phyloP scores from a whole-genome alignment of 495 filamentous ascomycete species.

The Letharia lupina region DNA sequence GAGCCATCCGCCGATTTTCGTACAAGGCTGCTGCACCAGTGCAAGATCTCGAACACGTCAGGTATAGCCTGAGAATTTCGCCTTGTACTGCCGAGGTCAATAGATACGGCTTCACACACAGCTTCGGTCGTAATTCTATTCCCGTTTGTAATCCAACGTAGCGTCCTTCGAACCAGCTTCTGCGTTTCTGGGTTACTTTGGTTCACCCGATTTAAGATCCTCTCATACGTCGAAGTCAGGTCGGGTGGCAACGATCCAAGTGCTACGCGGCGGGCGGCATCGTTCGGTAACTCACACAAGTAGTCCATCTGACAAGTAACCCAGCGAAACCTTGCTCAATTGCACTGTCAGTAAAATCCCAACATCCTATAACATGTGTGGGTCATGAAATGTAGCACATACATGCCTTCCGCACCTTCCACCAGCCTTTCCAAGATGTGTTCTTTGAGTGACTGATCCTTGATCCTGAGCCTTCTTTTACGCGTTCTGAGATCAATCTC shows the following conservation, averaged over 20 bases:
- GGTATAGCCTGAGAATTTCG: slow-evolving; percentile 18
- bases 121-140: too few relatives aligned
- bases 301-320: too few relatives aligned
- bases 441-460: slow-evolving; percentile 26
- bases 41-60: slow-evolving; percentile 22
- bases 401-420: slow-evolving; percentile 27
- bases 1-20: slow-evolving; percentile 19
- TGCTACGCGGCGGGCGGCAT: too few relatives aligned
- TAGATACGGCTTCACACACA: slow-evolving; percentile 24
- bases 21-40: slow-evolving; percentile 29
- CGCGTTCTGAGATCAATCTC: slow-evolving; percentile 30
- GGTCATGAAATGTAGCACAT: background rate
- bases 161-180: too few relatives aligned
- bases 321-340: too few relatives aligned
- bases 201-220: too few relatives aligned
- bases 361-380: too few relatives aligned
- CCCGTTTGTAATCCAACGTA: background rate
- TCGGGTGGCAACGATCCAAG: too few relatives aligned
- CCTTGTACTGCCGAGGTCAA: slow-evolving; percentile 7
- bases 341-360: too few relatives aligned
- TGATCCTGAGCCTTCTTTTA: slow-evolving; percentile 22
- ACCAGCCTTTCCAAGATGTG: slow-evolving; percentile 30
- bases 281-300: too few relatives aligned
- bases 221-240: too few relatives aligned
- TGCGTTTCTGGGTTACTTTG: too few relatives aligned